Conservation (phyloP, 2,329 filamentous ascomycete species). For the Monosporascus sp. region DNA sequence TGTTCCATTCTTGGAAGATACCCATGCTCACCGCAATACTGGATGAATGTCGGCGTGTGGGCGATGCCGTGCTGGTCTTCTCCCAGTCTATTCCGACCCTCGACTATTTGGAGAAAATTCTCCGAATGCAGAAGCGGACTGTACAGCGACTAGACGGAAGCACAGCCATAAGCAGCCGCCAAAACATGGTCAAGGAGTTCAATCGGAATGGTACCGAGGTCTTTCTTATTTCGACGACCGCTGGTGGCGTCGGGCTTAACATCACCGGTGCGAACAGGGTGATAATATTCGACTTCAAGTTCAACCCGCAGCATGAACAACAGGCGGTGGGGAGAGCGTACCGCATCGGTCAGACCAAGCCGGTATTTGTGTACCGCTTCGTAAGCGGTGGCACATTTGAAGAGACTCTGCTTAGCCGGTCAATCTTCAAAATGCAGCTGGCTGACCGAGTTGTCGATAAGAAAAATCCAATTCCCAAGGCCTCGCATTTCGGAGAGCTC, state of each 20-base stretch:
- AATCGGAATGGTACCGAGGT: constrained; percentile 54
- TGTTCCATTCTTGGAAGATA: constrained; percentile 62
- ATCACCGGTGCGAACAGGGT: constrained; percentile 80
- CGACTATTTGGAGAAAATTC: constrained; percentile 58
- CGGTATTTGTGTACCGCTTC: constrained; percentile 81
- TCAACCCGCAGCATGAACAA: constrained; percentile 75
- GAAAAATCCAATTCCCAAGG: constrained; percentile 66
- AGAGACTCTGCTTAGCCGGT: constrained; percentile 64
- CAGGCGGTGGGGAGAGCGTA: constrained; percentile 85
- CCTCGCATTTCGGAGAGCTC: constrained; percentile 51
- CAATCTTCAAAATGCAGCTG: constrained; percentile 78
- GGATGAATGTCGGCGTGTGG: constrained; percentile 50
- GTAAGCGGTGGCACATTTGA: constrained; percentile 76
- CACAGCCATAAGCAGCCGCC: constrained; percentile 52
- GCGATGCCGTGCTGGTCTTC: constrained; percentile 78
- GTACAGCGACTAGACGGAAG: constrained; percentile 63
- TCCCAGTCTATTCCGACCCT: constrained; percentile 67
- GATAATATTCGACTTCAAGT: constrained; percentile 78
- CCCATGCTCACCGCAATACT: constrained; percentile 64
- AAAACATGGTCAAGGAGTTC: constrained; percentile 62
- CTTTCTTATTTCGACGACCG: constrained; percentile 76
- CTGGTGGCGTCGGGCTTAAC: constrained; percentile 80
- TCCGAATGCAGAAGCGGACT: constrained; percentile 43
- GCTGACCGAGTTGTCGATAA: constrained; percentile 77
- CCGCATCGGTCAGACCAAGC: constrained; percentile 74